Evolutionary conservation across 2,329 filamentous ascomycete species (phyloP).

Genomic region (Ophiostoma angusticollis): DNA sequence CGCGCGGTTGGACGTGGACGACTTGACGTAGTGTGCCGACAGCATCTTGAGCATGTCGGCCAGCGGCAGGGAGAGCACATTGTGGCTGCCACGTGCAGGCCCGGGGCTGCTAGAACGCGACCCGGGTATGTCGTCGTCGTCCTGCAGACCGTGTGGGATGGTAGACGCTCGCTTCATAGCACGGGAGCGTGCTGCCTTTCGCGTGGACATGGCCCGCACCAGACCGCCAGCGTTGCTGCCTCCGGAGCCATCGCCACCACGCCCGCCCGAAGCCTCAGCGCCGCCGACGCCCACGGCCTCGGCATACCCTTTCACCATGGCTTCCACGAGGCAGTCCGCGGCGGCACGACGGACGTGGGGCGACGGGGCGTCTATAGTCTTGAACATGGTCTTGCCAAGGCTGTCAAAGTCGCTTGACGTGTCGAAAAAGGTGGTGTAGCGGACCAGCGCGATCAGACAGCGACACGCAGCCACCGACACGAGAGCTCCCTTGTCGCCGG

Average conservation of each 20-base stretch:
- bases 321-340: constrained; percentile 70
- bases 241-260: neutral
- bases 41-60: constrained; percentile 67
- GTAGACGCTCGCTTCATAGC: constrained; percentile 44
- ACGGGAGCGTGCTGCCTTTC: constrained; percentile 57
- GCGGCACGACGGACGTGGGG: constrained; percentile 70
- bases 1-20: constrained; percentile 65
- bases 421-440: constrained; percentile 67
- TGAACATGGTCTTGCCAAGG: constrained; percentile 70
- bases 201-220: constrained; percentile 30
- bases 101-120: constrained; percentile 61
- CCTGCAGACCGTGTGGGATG: constrained; percentile 34
- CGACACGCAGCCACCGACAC: constrained; percentile 69
- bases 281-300: constrained; percentile 35
- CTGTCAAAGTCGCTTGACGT: constrained; percentile 86
- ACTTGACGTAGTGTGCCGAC: constrained; percentile 66
- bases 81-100: constrained; percentile 55
- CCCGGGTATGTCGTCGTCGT: constrained; percentile 55
- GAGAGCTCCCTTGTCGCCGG: constrained; percentile 68
- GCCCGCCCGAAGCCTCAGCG: too few species aligned
- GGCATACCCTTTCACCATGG: constrained; percentile 70
- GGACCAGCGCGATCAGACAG: constrained; percentile 62
- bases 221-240: constrained; percentile 17
- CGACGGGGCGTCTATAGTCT: constrained; percentile 68
- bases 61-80: constrained; percentile 57